Conservation (phyloP, 2,329 filamentous ascomycete species). For the Aspergillus aculeatinus region DNA sequence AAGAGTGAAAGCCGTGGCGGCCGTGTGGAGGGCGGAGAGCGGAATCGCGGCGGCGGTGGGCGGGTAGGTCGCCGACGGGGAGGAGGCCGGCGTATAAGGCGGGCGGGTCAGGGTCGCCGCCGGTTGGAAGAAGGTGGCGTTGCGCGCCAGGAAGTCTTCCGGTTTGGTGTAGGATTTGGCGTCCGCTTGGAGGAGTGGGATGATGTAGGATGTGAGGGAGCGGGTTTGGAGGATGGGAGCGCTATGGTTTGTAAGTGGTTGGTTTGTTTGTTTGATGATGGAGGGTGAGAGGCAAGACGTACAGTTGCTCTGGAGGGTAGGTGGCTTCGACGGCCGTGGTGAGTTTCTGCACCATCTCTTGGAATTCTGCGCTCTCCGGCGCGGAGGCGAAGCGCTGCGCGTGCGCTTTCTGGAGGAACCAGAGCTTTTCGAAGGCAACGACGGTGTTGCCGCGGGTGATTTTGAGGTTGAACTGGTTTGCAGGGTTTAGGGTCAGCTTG, state of each 20-base stretch:
- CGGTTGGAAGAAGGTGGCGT: conserved; percentile 57
- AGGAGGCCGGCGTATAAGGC: conserved; percentile 23
- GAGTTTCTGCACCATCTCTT: conserved; percentile 42
- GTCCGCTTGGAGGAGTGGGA: conserved; percentile 53
- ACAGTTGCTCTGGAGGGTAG: conserved; percentile 30
- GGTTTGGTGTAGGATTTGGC: conserved; percentile 59
- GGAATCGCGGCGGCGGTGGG: conserved; percentile 29
- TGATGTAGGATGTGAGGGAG: conserved; percentile 49
- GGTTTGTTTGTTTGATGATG: background rate
- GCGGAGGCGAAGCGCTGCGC: conserved; percentile 50
- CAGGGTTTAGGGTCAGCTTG: background rate
- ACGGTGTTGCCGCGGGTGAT: conserved; percentile 90
- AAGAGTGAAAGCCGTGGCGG: conserved; percentile 44
- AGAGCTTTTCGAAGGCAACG: conserved; percentile 76
- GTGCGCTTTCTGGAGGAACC: conserved; percentile 74
- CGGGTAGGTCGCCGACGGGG: conserved; percentile 30
- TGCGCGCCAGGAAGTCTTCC: conserved; percentile 55
- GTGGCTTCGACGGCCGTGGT: conserved; percentile 26
- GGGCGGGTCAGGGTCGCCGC: conserved; percentile 31
- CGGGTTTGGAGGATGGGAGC: conserved; percentile 32
- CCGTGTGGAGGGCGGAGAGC: conserved; percentile 44
- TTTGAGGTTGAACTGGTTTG: conserved; percentile 69
- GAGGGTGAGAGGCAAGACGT: conserved; percentile 9
- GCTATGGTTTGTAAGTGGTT: conserved; percentile 15
- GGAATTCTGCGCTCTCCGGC: conserved; percentile 42